Percentiles rank a stretch among this genome's conserved stretches.
Evolutionary conservation across 2,329 filamentous ascomycete genomes (phyloP).

Genomic region (Beauveria varroae): DNA sequence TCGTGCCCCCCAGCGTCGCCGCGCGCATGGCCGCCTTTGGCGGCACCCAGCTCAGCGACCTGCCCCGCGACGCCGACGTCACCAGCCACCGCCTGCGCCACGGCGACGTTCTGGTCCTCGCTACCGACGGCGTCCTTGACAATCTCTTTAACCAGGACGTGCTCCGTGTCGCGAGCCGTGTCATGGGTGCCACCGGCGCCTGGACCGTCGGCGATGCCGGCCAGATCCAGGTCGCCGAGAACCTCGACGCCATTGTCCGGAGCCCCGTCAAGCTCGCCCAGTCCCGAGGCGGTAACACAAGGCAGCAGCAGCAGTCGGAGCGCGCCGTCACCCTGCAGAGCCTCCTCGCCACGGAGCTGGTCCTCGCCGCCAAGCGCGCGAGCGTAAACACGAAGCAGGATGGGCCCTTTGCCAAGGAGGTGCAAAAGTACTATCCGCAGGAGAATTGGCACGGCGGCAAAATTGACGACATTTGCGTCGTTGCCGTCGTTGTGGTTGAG

Average conservation of each 20-base stretch:
- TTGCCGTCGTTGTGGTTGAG: conserved; percentile 71
- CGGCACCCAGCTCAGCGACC: conserved; percentile 71
- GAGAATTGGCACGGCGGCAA: conserved; percentile 91
- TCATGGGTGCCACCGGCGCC: conserved; percentile 67
- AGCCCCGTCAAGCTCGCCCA: conserved; percentile 9
- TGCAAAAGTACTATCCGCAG: conserved; percentile 76
- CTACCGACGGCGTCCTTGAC: conserved; percentile 92
- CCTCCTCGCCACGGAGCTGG: conserved; percentile 70
- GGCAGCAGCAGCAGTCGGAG: conserved; percentile 15
- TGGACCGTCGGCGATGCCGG: conserved; percentile 58
- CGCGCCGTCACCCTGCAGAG: conserved; percentile 58
- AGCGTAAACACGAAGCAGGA: conserved; percentile 76
- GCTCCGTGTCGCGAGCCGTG: conserved; percentile 66
- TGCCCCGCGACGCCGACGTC: conserved; percentile 76
- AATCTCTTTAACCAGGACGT: conserved; percentile 90
- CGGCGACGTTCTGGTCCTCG: conserved; percentile 89
- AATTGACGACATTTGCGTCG: conserved; percentile 87
- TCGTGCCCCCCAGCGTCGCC: conserved; percentile 74
- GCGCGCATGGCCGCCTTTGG: conserved; percentile 78
- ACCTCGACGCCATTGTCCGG: conserved; percentile 41
- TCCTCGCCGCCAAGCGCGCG: conserved; percentile 74
- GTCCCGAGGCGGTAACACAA: conserved; percentile 15
- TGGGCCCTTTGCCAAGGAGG: conserved; percentile 91
- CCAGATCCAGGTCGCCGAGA: conserved; percentile 55
- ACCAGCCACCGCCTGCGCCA: conserved; percentile 71